These are phyloP conservation scores for Metschnikowia kunwiensis DNA, from an alignment of 805 yeast species.

Conservation along the genomic window DNA sequence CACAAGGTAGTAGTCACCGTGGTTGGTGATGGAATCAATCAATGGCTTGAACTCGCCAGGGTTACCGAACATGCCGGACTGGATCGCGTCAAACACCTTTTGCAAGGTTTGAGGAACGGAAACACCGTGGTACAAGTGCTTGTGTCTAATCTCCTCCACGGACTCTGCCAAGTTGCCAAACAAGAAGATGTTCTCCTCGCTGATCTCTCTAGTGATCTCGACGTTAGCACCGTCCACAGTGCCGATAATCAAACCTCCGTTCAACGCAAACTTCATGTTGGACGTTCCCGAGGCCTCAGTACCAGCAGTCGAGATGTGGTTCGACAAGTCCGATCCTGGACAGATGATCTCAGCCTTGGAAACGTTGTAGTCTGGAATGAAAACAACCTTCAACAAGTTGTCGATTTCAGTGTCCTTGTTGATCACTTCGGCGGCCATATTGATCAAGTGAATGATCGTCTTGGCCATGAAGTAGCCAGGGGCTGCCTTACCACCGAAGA, in stretches of 20 bases:
- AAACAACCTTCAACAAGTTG: constrained; percentile 78
- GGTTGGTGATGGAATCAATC: constrained; percentile 63
- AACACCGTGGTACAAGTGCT: constrained; percentile 62
- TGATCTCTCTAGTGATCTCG: constrained; percentile 89
- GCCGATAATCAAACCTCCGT: constrained; percentile 92
- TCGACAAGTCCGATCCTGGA: constrained; percentile 88
- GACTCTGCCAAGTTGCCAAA: constrained; percentile 90
- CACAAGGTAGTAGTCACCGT: constrained; percentile 85
- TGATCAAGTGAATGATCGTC: constrained; percentile 80
- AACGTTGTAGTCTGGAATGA: constrained; percentile 89
- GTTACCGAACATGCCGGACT: constrained; percentile 69
- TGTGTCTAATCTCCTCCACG: constrained; percentile 79
- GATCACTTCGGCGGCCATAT: constrained; percentile 75
- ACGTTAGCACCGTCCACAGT: constrained; percentile 97
- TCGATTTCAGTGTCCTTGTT: constrained; percentile 74
- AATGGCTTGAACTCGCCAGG: constrained; percentile 63
- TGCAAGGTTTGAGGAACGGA: constrained; percentile 56
- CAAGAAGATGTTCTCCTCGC: constrained; percentile 87
- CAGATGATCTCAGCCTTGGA: constrained; percentile 88
- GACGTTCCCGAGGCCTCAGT: constrained; percentile 97
- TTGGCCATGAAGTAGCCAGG: constrained; percentile 98
- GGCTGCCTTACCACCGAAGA: constrained; percentile 94
- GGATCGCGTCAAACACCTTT: constrained; percentile 64
- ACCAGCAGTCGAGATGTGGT: constrained; percentile 95
- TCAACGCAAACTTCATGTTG: constrained; percentile 91